Percentiles rank a stretch among this genome's conserved stretches.
These are phyloP conservation scores for Ustulina deusta DNA, from an alignment of 2,329 filamentous ascomycete genomes.

Conservation along the genomic window DNA sequence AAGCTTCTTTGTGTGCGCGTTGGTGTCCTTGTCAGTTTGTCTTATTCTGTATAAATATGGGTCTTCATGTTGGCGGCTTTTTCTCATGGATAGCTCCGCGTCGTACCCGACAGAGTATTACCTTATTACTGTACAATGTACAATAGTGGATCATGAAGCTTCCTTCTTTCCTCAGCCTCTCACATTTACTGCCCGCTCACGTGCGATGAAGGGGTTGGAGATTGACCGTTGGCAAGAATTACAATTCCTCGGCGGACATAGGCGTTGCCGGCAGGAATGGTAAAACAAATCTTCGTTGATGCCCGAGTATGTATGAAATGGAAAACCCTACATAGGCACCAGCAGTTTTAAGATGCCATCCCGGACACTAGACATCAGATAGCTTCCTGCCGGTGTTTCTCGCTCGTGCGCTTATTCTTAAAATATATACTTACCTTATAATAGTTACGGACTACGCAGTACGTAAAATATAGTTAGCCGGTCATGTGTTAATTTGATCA, in stretches of 20 bases:
- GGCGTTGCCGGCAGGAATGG: background rate
- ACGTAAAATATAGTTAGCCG: conserved; percentile 11
- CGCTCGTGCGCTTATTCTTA: background rate
- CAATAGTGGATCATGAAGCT: conserved; percentile 25
- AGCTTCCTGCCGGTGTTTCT: too few relatives aligned
- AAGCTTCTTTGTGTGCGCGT: conserved; percentile 16
- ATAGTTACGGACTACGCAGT: background rate
- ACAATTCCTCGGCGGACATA: background rate
- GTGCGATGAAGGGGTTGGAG: background rate
- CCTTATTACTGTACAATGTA: conserved; percentile 36
- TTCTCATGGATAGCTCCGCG: conserved; percentile 27
- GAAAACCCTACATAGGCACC: background rate
- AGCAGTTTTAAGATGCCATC: background rate
- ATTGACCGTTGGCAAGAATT: conserved; percentile 6
- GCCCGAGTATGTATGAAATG: background rate
- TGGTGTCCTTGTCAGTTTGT: conserved; percentile 8
- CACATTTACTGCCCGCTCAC: conserved; percentile 8
- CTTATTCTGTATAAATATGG: conserved; percentile 10
- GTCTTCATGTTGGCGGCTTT: conserved; percentile 15
- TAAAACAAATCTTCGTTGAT: conserved; percentile 4
- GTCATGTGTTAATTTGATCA: conserved; percentile 27
- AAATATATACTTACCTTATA: background rate
- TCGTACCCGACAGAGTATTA: conserved; percentile 10
- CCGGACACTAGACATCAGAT: background rate
- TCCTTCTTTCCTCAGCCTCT: conserved; percentile 17